Evolutionary conservation across 345 rosid species (phyloP).

Genomic region (Syzygium jambos): DNA sequence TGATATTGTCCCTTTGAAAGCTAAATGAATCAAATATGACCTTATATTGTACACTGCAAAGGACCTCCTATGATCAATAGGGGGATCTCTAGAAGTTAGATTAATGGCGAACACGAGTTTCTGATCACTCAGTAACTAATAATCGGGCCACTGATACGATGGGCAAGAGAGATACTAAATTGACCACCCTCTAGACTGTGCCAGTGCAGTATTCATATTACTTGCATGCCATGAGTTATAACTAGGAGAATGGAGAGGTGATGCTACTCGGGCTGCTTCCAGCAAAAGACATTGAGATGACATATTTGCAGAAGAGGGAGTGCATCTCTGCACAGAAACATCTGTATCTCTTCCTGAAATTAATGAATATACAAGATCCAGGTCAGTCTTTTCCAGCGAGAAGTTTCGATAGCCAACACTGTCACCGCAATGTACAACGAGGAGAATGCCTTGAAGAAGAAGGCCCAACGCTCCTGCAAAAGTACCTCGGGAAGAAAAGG

Average conservation of each 20-base stretch:
- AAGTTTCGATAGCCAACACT: neutral
- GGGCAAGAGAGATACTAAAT: neutral
- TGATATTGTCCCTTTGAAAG: neutral
- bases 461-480: neutral
- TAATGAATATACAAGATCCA: constrained; percentile 1
- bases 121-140: neutral
- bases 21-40: neutral
- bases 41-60: neutral
- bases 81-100: neutral
- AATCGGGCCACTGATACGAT: neutral
- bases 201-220: neutral
- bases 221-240: neutral
- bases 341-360: neutral
- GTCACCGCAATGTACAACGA: neutral
- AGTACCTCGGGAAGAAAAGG: neutral
- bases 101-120: neutral
- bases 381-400: neutral
- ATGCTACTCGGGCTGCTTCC: neutral
- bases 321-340: neutral
- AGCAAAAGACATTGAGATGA: neutral
- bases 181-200: neutral
- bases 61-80: neutral
- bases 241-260: neutral
- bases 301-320: neutral
- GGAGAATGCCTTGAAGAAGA: neutral